A percentile compares a stretch with the other conserved stretches of the same genome.
Conservation (phyloP, 768 basidiomycete genomes). For the Naematelia aurantialba region DNA sequence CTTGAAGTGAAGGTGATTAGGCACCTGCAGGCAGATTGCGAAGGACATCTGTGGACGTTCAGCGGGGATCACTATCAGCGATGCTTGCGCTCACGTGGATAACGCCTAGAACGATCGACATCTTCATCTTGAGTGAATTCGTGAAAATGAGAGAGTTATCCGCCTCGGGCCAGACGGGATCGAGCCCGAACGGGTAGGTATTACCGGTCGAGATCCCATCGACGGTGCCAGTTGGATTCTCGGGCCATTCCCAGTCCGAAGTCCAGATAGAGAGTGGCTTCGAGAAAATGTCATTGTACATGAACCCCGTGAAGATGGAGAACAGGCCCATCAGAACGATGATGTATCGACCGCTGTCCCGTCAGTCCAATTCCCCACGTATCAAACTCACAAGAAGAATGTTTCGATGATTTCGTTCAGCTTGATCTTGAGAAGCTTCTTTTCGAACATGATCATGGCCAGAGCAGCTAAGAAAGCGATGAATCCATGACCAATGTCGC, state of each 20-base stretch:
- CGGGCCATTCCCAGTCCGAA: slow-evolving; percentile 83
- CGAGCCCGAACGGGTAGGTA: slow-evolving; percentile 88
- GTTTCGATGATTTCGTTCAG: slow-evolving; percentile 80
- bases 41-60: slow-evolving; percentile 84
- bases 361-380: slow-evolving; percentile 11
- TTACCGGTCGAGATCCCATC: slow-evolving; percentile 60
- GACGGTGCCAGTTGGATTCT: slow-evolving; percentile 55
- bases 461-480: slow-evolving; percentile 73
- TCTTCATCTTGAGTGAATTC: slow-evolving; percentile 99
- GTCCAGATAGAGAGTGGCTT: slow-evolving; percentile 80
- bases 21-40: slow-evolving; percentile 89
- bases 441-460: slow-evolving; percentile 83
- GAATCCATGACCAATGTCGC: slow-evolving; percentile 92
- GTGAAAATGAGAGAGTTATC: slow-evolving; percentile 89
- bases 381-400: slow-evolving; percentile 84
- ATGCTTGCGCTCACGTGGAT: slow-evolving; percentile 67
- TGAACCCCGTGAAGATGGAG: slow-evolving; percentile 91
- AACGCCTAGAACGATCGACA: slow-evolving; percentile 93
- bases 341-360: slow-evolving; percentile 85
- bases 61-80: slow-evolving; percentile 8
- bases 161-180: slow-evolving; percentile 90
- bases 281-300: slow-evolving; percentile 99
- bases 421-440: slow-evolving; percentile 66
- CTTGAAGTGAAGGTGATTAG: slow-evolving; percentile 92
- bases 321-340: slow-evolving; percentile 97